These are phyloP conservation scores for Lasiosphaeris hirsuta DNA, from an alignment of 495 filamentous ascomycete species.

Conservation along the genomic window DNA sequence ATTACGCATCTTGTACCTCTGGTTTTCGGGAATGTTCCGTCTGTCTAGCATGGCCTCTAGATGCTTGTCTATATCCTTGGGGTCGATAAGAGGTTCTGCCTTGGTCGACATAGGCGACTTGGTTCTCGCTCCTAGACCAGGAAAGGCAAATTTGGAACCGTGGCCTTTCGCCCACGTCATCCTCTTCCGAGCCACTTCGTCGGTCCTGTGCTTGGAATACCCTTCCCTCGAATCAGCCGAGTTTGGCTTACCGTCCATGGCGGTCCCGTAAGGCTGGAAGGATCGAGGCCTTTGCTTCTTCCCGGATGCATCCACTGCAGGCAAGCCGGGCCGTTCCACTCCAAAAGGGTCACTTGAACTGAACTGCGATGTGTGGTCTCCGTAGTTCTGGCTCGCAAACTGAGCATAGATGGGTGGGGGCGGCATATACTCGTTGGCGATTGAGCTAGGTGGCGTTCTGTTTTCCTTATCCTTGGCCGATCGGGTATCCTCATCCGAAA, in stretches of 20 bases:
- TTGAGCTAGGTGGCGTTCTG: constrained; percentile 53
- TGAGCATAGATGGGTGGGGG: constrained; percentile 77
- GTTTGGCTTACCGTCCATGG: constrained; percentile 7
- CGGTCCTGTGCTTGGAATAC: constrained; percentile 8
- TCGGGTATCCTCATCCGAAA: constrained; percentile 34
- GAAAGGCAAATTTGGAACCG: constrained; percentile 11
- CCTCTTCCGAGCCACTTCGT: constrained; percentile 14
- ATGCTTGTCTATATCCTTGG: constrained; percentile 50
- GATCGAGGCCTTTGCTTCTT: constrained; percentile 33
- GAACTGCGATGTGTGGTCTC: neutral
- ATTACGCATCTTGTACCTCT: constrained; percentile 88
- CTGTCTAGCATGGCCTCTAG: constrained; percentile 73
- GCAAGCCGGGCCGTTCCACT: constrained; percentile 8
- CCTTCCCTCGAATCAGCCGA: neutral
- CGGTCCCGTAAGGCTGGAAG: constrained; percentile 21
- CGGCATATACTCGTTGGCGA: constrained; percentile 37
- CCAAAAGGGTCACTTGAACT: constrained; percentile 9
- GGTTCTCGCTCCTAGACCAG: constrained; percentile 16
- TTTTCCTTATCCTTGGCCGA: constrained; percentile 75
- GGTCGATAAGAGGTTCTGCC: constrained; percentile 29
- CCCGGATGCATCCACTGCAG: neutral
- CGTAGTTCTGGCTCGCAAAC: constrained; percentile 46
- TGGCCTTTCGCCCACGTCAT: constrained; percentile 25
- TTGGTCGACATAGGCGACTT: constrained; percentile 34
- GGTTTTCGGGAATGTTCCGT: constrained; percentile 87